Evolutionary conservation across 2,329 filamentous ascomycete genomes (phyloP), one percentile per base, ranked within the genome.

Genomic region (Exophiala sideris): DNA sequence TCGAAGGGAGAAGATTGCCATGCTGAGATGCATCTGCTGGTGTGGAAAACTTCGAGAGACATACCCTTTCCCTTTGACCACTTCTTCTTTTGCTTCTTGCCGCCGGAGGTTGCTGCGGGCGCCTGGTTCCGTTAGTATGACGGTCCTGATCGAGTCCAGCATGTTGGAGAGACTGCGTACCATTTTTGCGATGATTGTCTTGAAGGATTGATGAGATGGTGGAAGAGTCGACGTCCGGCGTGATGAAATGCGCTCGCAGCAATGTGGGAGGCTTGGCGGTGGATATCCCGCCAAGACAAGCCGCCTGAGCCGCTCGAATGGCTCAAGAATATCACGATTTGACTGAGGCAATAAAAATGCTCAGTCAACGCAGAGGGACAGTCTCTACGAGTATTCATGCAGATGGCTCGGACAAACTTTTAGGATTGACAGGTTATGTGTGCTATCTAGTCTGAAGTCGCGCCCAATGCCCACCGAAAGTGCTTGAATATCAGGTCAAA

Each of bases 61-160:
- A 66, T 77, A 79, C 76, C 76, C 72, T 79, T 79, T 70, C 76
- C 76, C 74, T 79, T 79, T 61, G 76, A 79, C 76, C 76, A 79
- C 76, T 79, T 79, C 75, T 79, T 79, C 75, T 78, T 78, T 64
- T 77, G 75, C 70, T 77, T 77, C 71, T 76, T 76, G 70, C 72
- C 73, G 64, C 71, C 73, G 67, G 71, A 63, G 62, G 69, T 66
- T 72, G 71, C 72, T 75, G 74, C 70, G 66, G 74, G 73, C 59
- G 74, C 74, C 73, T 77, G 56, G 50, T 29, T 14, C 44, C 12
- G 45, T 54, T 18, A 54, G 56, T 52, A 45, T n/a, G 6, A 20
- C 2, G 42, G 24, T 29, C 18, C 20, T 10, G 29, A 46, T 3
- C 3, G 6, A 5, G 24, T 29, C 24, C 24, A 29, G 24, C 24